Evolutionary conservation across 352 stramenopile genomes (phyloP), one percentile per base, ranked within the genome.

Genomic region (Phytophthora fragariaefolia): DNA sequence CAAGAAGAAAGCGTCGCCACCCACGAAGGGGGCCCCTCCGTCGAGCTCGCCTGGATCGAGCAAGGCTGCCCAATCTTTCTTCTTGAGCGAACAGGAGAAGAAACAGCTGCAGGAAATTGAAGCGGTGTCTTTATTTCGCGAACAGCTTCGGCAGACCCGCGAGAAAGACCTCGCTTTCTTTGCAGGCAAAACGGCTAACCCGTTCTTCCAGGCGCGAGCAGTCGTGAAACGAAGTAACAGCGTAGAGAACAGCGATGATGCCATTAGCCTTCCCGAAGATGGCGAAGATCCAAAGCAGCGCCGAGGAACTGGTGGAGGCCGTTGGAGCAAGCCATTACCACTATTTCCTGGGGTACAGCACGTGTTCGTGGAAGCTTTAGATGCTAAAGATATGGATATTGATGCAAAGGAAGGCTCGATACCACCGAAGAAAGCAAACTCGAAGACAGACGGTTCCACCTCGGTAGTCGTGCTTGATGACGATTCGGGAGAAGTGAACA

Each of bases 131-230:
- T 64, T 72, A 6, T 82, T 93, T 34, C 83, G 83, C 12, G 83
- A 91, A 38, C 74, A 93, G 34, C 62, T 92, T 42, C 76, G 80
- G 2, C 70, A 85, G 56, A 80, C 81, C 20, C 83, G 85, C 5
- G 85, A 93, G 50, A 86, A 87, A 17, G 85, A 93, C 60, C 58
- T 84, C 17, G 82, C 73, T 22, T 93, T 92, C 54, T 93, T 91
- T 42, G 76, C 67, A n/a, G 80, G 78, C 9, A 81, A 81, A 26
- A 72, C 58, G 2, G 67, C 78, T 10, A 92, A 91, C 27, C 80
- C 85, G 13, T 93, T 93, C 51, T 93, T 93, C 55, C 73, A 90
- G 30, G 66, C 76, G 7, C 80, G 63, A 68, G 8, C 47, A 9
- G 43, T 2, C 12, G 38, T 6, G 23, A 68, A 63, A 10, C 53